Evolutionary conservation across 1,284 basidiomycete genomes (phyloP).

Genomic region (Tylopilus orsonianus): DNA sequence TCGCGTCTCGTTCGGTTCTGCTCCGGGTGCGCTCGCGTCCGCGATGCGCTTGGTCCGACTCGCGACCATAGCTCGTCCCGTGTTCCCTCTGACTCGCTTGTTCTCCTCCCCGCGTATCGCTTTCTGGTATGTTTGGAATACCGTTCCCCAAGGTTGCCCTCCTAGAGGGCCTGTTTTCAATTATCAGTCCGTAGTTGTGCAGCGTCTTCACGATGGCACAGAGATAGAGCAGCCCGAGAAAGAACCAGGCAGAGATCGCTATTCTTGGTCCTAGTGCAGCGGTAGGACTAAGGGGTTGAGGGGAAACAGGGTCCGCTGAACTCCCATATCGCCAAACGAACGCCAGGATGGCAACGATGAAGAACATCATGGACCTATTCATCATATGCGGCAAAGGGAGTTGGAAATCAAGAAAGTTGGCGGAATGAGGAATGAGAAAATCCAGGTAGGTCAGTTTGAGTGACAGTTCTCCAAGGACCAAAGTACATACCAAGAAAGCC

Average conservation of each 20-base stretch:
- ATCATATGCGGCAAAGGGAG: background rate
- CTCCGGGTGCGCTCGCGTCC: slow-evolving; percentile 15
- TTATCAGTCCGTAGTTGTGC: slow-evolving; percentile 50
- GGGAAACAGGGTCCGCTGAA: slow-evolving; percentile 41
- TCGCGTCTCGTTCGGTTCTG: slow-evolving; percentile 2
- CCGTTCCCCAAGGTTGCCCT: background rate
- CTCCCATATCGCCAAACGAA: slow-evolving; percentile 74
- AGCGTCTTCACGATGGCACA: slow-evolving; percentile 62
- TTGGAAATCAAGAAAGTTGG: background rate
- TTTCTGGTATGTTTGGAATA: background rate
- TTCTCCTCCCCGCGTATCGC: slow-evolving; percentile 2
- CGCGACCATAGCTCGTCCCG: background rate
- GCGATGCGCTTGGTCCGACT: slow-evolving; percentile 1
- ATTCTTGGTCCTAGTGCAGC: slow-evolving; percentile 55
- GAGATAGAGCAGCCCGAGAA: slow-evolving; percentile 63
- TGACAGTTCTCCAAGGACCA: background rate
- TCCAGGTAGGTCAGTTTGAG: background rate
- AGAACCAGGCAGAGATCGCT: slow-evolving; percentile 53
- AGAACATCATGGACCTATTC: slow-evolving; percentile 65
- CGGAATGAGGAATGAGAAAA: background rate
- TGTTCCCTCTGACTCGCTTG: slow-evolving; percentile 5
- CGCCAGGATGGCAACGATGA: slow-evolving; percentile 64
- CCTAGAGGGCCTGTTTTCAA: background rate
- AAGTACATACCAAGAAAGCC: slow-evolving; percentile 63
- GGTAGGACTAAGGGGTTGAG: slow-evolving; percentile 26